Evolutionary conservation across 176 grass and related monocot genomes (phyloP), one percentile per base, ranked within the genome.

Genomic region (Elaeis guineensis): DNA sequence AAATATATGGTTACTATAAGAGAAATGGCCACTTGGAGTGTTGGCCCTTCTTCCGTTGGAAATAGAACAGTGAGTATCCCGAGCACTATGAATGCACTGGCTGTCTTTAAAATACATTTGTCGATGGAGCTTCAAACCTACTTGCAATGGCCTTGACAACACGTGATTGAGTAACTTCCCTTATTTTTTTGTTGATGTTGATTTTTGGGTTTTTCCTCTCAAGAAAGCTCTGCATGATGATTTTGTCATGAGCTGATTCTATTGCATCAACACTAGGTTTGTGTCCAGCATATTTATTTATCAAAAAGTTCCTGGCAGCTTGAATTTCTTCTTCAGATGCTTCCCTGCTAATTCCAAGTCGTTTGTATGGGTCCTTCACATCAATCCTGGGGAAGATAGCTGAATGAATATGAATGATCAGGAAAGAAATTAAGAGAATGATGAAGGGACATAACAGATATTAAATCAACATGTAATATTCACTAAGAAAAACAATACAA

Each of bases 291-390:
- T 98, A 89, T 71, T 92, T 89, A 59, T 79, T 87, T 75, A 85
- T 85, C 11, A 92, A 64, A 85, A 81, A 98, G 58, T 79, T 98
- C 70, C 93, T 83, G 21, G 84, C 81, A 70, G 87, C 87, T 83
- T 81, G 87, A 66, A 98, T 98, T 89, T 98, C 87, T 85, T 98
- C 93, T 81, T 82, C 82, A 61, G 87, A 98, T 70, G 93, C 93
- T 72, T 98, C 93, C 54, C 16, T 81, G 73, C 87, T 91, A 72
- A 98, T 78, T 28, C 93, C 84, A 55, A 98, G 79, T 55, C 81
- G 62, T 59, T 83, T 76, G 63, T 92, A 98, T 62, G 87, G 87
- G 74, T 92, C 93, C 60, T 84, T 97, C 21, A 97, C 78, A 49
- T 89, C 48, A 58, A 97, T 91, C 82, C 87, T 79, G 44, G 87